Conservation (phyloP, 768 basidiomycete species). For the Royoungia palumana region DNA sequence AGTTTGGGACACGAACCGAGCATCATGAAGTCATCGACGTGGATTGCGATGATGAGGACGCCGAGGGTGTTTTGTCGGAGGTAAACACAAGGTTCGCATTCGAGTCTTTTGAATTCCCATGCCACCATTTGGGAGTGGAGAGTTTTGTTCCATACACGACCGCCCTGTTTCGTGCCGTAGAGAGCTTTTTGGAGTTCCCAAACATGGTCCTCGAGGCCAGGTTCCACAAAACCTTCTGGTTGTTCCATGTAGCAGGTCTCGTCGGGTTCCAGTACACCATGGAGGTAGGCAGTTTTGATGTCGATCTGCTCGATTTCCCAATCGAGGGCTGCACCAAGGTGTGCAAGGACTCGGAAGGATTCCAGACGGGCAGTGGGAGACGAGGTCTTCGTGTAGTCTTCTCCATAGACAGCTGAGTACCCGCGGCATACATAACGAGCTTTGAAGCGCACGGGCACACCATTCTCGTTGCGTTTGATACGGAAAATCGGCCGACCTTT, state of each 20-base stretch:
- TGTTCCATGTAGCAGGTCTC: slow-evolving; percentile 36
- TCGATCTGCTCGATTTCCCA: slow-evolving; percentile 41
- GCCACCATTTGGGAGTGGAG: slow-evolving; percentile 26
- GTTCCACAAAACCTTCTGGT: slow-evolving; percentile 26
- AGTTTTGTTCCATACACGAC: slow-evolving; percentile 34
- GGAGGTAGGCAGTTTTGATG: slow-evolving; percentile 39
- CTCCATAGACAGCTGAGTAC: slow-evolving; percentile 38
- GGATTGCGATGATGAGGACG: slow-evolving; percentile 29
- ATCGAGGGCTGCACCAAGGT: slow-evolving; percentile 31
- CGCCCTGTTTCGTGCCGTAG: slow-evolving; percentile 33
- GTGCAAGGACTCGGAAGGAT: slow-evolving; percentile 35
- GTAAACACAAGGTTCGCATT: slow-evolving; percentile 36
- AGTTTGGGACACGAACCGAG: slow-evolving; percentile 5
- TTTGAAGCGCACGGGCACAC: slow-evolving; percentile 28
- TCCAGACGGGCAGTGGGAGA: slow-evolving; percentile 41
- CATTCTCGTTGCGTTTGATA: slow-evolving; percentile 21
- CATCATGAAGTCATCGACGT: slow-evolving; percentile 35
- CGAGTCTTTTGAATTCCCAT: slow-evolving; percentile 30
- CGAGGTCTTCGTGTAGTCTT: slow-evolving; percentile 41
- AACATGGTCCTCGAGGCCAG: slow-evolving; percentile 6
- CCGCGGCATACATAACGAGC: slow-evolving; percentile 42
- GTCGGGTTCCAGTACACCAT: slow-evolving; percentile 30
- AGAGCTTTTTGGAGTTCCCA: slow-evolving; percentile 19
- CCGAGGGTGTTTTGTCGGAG: slow-evolving; percentile 7
- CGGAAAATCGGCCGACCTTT: slow-evolving; percentile 27